Conservation (phyloP, 768 basidiomycete species). For the Calocybe gangraenosa region DNA sequence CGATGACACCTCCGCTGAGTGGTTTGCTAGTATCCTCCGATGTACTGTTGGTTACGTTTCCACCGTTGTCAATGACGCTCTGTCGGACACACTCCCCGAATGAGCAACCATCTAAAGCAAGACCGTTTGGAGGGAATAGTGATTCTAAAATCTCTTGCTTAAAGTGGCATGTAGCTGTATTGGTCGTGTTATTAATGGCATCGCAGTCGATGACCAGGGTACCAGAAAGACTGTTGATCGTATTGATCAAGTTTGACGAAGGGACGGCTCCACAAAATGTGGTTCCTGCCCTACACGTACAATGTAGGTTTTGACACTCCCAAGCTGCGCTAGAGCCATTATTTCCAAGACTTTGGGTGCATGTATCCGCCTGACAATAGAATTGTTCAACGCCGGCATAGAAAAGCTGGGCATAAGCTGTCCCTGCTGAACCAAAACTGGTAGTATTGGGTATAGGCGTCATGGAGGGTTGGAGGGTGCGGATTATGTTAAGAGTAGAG, state of each 20-base stretch:
- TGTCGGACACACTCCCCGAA: slow-evolving; percentile 92
- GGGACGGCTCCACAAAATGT: slow-evolving; percentile 67
- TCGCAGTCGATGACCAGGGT: slow-evolving; percentile 68
- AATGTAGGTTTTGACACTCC: slow-evolving; percentile 70
- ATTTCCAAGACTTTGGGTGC: slow-evolving; percentile 52
- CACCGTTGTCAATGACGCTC: slow-evolving; percentile 60
- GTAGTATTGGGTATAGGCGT: slow-evolving; percentile 64
- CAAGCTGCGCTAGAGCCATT: slow-evolving; percentile 47
- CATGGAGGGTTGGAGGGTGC: slow-evolving; percentile 65
- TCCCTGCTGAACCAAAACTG: slow-evolving; percentile 49
- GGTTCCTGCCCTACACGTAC: slow-evolving; percentile 65
- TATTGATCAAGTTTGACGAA: slow-evolving; percentile 44
- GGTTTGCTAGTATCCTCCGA: slow-evolving; percentile 30
- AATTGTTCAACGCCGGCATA: slow-evolving; percentile 88
- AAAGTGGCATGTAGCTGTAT: slow-evolving; percentile 67
- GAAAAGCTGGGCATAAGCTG: slow-evolving; percentile 66
- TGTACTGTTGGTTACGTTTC: slow-evolving; percentile 28
- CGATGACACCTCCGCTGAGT: slow-evolving; percentile 82
- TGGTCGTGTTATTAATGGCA: slow-evolving; percentile 35
- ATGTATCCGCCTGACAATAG: slow-evolving; percentile 70
- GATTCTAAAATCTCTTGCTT: slow-evolving; percentile 61
- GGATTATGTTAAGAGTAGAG: slow-evolving; percentile 74
- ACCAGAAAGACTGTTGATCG: slow-evolving; percentile 66
- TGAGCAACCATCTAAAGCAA: slow-evolving; percentile 67
- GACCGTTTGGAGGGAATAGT: slow-evolving; percentile 71